Base-by-base conservation (phyloP, 306 rosid species). In the Albizia julibrissin region DNA sequence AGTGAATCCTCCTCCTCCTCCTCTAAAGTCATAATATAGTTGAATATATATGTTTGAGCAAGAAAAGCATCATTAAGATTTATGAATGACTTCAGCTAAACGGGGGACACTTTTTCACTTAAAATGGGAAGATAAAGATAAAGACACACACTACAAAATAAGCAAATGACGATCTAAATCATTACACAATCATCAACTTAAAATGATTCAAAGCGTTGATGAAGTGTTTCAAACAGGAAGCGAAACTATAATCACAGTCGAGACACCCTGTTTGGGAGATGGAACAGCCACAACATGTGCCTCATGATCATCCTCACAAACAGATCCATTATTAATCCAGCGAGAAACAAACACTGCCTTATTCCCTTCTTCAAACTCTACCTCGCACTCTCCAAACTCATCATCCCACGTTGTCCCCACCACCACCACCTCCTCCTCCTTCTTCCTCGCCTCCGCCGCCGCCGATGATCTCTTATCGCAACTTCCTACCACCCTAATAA, bases 201-300 rank as follows among this genome's bases (percentile, higher is more conserved):
- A 39, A 18, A 31, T 33, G 22, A 33, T 14, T 33, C 39, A 37
- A 37, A 37, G 40, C 1, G 8, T 6, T 5, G 74, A 16, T 46
- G 33, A 18, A 11, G 34, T 26, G 14, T 44, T 62, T 58, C 62
- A 47, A 10, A 7, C 9, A 24, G 72, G 84, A 33, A 75, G 14
- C 11, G 84, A 80, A 50, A 88, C 83, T 34, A 83, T 24, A 37
- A 73, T 84, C 40, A 78, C 10, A 10, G 75, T 76, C 46, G 31
- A 76, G 8, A 46, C 66, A 75, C 79, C 71, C 6, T 56, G 75
- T 24, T 14, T 44, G 3, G 43, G 42, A 34, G 21, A 68, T 37
- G 88, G 86, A 4, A 87, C 26, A 84, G 84, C 83, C 78, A 84
- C 18, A 33, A 84, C 85, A 22, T 82, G 77, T 11, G 85, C 88